phyloP scores from a whole-genome alignment of 495 filamentous ascomycete genomes.

The Penicillium riverlandense region DNA sequence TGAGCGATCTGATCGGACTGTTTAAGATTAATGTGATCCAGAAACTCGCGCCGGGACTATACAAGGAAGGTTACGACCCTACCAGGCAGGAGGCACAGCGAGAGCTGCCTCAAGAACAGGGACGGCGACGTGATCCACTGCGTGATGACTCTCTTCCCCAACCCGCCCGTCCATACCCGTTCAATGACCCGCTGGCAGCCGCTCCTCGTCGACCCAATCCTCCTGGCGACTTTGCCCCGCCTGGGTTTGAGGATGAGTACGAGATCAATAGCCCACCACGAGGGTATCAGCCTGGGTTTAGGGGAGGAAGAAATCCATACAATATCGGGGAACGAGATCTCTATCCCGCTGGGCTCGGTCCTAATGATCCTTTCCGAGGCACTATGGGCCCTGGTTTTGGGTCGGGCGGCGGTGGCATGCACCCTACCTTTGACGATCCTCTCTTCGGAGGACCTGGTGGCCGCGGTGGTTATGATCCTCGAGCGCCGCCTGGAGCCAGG shows the following conservation, averaged over 20 bases:
- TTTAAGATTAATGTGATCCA: constrained; percentile 76
- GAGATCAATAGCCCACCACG: constrained; percentile 67
- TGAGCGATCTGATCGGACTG: constrained; percentile 58
- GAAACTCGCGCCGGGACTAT: constrained; percentile 63
- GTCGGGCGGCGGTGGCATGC: constrained; percentile 69
- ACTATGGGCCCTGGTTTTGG: constrained; percentile 50
- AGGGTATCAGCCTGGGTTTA: constrained; percentile 33
- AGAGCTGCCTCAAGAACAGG: constrained; percentile 22
- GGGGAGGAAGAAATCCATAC: constrained; percentile 46
- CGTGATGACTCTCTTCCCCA: constrained; percentile 44
- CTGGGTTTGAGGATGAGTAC: constrained; percentile 90
- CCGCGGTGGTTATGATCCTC: constrained; percentile 34
- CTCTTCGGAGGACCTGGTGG: constrained; percentile 63
- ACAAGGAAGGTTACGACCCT: constrained; percentile 72
- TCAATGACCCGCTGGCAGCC: constrained; percentile 59
- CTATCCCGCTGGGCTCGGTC: constrained; percentile 80
- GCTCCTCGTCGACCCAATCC: constrained; percentile 61
- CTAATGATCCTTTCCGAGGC: constrained; percentile 70
- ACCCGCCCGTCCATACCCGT: constrained; percentile 59
- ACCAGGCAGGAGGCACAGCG: constrained; percentile 14
- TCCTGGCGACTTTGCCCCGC: constrained; percentile 71
- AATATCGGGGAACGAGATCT: constrained; percentile 78
- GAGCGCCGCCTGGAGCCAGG: constrained; percentile 50
- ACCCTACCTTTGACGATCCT: constrained; percentile 91
- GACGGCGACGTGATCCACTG: constrained; percentile 39